Conservation (phyloP, 495 filamentous ascomycete species). For the Penicillium coprophilum region DNA sequence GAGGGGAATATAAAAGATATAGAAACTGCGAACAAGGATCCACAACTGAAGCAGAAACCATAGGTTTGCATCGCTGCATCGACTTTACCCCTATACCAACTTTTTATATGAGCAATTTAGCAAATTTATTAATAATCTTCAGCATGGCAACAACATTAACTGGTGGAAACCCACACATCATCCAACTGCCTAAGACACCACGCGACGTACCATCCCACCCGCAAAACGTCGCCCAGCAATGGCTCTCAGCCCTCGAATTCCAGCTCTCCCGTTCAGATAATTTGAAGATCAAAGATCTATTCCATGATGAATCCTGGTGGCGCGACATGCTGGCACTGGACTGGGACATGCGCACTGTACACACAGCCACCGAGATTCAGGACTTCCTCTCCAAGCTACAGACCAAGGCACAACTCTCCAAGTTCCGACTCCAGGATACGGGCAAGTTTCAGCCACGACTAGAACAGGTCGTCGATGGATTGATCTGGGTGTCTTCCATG, state of each 20-base stretch:
- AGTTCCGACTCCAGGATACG: constrained; percentile 42
- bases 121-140: background rate
- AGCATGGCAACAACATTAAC: constrained; percentile 30
- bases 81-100: background rate
- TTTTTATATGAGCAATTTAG: background rate
- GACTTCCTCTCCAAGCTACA: constrained; percentile 45
- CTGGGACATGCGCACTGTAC: constrained; percentile 58
- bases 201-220: constrained; percentile 21
- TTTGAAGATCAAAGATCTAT: constrained; percentile 34
- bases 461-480: constrained; percentile 40
- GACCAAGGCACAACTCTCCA: constrained; percentile 32
- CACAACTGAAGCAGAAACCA: background rate
- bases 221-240: constrained; percentile 35
- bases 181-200: constrained; percentile 34
- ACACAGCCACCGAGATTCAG: constrained; percentile 48
- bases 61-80: background rate
- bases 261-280: constrained; percentile 24
- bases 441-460: constrained; percentile 43
- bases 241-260: constrained; percentile 33
- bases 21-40: background rate
- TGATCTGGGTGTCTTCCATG: constrained; percentile 53
- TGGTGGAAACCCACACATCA: constrained; percentile 32
- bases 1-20: background rate
- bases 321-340: constrained; percentile 60
- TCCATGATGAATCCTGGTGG: constrained; percentile 61